Evolutionary conservation across 192 early-diverging fungal species (phyloP).

Genomic region (Coemansia aciculifera): DNA sequence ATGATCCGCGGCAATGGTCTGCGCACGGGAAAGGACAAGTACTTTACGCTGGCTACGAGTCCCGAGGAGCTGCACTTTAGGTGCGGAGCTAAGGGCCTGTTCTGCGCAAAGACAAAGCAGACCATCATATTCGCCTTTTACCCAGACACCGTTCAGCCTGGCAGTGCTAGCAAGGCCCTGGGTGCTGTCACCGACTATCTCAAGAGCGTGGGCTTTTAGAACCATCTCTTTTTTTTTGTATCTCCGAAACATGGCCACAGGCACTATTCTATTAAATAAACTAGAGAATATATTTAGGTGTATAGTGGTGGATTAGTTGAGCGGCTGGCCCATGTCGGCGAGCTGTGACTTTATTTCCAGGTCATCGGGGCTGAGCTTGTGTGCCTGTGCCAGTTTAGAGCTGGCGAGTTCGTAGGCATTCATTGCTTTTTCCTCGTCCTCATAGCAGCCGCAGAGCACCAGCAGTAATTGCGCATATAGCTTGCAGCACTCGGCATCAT

Average conservation of each 20-base stretch:
- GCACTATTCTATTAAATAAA: neutral
- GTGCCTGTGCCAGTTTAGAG: conserved; percentile 49
- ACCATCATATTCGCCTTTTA: conserved; percentile 76
- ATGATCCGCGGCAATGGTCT: conserved; percentile 67
- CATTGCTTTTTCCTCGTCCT: conserved; percentile 58
- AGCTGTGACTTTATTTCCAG: conserved; percentile 46
- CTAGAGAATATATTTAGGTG: neutral
- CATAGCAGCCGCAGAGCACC: conserved; percentile 42
- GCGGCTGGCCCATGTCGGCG: conserved; percentile 35
- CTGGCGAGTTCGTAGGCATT: conserved; percentile 56
- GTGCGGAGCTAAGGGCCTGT: conserved; percentile 56
- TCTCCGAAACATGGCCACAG: neutral
- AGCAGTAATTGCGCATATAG: conserved; percentile 39
- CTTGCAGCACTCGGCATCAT: conserved; percentile 27
- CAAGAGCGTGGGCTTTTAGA: conserved; percentile 56
- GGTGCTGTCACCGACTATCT: conserved; percentile 80
- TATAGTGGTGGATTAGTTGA: conserved; percentile 1
- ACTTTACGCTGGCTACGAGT: conserved; percentile 67
- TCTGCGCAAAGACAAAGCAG: conserved; percentile 76
- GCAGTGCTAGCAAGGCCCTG: conserved; percentile 71
- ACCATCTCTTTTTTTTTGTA: conserved; percentile 43
- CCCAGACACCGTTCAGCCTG: conserved; percentile 63
- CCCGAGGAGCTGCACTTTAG: conserved; percentile 27
- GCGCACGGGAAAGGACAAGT: conserved; percentile 66
- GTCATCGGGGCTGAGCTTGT: conserved; percentile 49